Base-by-base conservation (phyloP, 2,329 filamentous ascomycete genomes). In the Periglandula ipomoeae region DNA sequence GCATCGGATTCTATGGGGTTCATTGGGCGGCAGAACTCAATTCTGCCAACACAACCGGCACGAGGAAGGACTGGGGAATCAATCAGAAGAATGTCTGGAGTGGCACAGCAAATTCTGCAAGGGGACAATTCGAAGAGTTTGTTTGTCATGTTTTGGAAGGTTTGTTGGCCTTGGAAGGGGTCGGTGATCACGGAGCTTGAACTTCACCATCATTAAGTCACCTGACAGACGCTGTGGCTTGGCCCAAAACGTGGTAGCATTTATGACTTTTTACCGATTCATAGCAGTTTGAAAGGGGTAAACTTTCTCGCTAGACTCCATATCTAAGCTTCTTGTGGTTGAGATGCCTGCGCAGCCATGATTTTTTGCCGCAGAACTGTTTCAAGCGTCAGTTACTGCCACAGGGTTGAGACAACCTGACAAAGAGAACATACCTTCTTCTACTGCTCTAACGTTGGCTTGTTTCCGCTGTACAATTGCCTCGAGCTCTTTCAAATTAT, bases 381-480 rank as follows among this genome's bases (percentile, higher is more conserved):
- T 44, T 4, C 24, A 17, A 44, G 20, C 20, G 35, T 39, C 19
- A 23, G 32, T 15, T 20, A 32, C 30, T 32, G 30, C 30, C 4
- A 5, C 10, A 32, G 30, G 30, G 3, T 10, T 11, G 30, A 15
- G 4, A 32, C 30, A 32, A n/a, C n/a, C n/a, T n/a, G n/a, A n/a
- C 30, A 15, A 10, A 11, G 20, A 27, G 13, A 40, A 57, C 62
- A 50, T 70, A 84, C 87, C 87, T 71, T 97, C 91, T 71, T 98
- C 93, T 20, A 97, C 84, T 34, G 93, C 75, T 50, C 87, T 81
- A 53, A 95, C 70, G 63, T 93, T 96, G 56, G 84, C 82, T 48
- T 86, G 88, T 73, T 98, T 98, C 51, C 70, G 70, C 57, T 80
- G 74, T 3, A 81, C 70, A 45, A 82, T 79, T 11, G 63, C 60